Evolutionary conservation across 2,329 filamentous ascomycete genomes (phyloP).

Genomic region (Colletotrichum spaethianum): DNA sequence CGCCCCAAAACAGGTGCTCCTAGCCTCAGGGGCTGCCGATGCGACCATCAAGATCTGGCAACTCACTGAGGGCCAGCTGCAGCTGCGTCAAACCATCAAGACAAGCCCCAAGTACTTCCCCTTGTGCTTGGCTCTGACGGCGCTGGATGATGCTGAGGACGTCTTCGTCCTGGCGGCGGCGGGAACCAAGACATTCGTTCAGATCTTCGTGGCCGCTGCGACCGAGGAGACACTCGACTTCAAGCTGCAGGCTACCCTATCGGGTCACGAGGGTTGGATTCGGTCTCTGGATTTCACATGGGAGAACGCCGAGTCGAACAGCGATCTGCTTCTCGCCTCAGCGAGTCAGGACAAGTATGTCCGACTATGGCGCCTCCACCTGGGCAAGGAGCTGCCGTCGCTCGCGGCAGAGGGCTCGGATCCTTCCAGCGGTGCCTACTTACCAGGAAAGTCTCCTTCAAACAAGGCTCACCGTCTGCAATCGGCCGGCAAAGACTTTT

Average conservation of each 20-base stretch:
- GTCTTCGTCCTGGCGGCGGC: conserved; percentile 83
- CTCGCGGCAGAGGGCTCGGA: conserved; percentile 69
- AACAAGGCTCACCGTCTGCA: conserved; percentile 90
- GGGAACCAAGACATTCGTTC: conserved; percentile 86
- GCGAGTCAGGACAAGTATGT: conserved; percentile 99
- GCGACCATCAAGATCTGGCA: conserved; percentile 80
- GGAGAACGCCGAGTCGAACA: conserved; percentile 67
- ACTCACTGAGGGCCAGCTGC: conserved; percentile 63
- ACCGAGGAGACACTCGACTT: conserved; percentile 65
- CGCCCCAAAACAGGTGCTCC: conserved; percentile 55
- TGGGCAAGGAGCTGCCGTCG: conserved; percentile 75
- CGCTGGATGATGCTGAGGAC: conserved; percentile 66
- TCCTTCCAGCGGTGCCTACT: conserved; percentile 69
- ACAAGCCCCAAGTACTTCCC: conserved; percentile 87
- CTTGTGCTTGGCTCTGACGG: conserved; percentile 78
- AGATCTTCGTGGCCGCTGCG: conserved; percentile 77
- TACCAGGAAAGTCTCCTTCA: conserved; percentile 80
- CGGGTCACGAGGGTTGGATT: conserved; percentile 96
- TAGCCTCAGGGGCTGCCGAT: conserved; percentile 88
- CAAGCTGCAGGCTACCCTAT: conserved; percentile 80
- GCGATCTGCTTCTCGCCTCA: conserved; percentile 87
- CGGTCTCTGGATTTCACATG: conserved; percentile 84
- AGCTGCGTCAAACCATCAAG: conserved; percentile 78
- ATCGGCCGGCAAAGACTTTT: conserved; percentile 74
- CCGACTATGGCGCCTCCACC: conserved; percentile 89